A percentile compares a stretch with the other conserved stretches of the same genome.
Evolutionary conservation across 2,329 filamentous ascomycete species (phyloP).

Genomic region (Aspergillus sojae): DNA sequence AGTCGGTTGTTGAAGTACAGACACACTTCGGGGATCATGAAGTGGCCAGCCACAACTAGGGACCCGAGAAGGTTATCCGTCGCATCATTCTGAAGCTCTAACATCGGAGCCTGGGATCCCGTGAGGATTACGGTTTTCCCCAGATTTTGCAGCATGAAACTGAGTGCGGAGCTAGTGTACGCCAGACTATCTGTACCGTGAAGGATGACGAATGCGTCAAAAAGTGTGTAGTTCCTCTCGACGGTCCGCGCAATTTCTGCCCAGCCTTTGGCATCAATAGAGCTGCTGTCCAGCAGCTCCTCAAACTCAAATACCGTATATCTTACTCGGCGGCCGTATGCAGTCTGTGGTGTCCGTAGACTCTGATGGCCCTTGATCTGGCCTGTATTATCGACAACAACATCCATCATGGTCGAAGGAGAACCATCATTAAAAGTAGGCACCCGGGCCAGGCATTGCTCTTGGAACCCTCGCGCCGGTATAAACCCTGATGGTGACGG

Average conservation of each 20-base stretch:
- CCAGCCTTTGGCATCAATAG: constrained; percentile 85
- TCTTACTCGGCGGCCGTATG: constrained; percentile 77
- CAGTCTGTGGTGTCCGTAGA: constrained; percentile 76
- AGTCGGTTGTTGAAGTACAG: constrained; percentile 92
- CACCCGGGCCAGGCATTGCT: constrained; percentile 77
- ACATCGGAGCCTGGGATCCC: constrained; percentile 81
- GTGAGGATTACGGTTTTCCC: constrained; percentile 91
- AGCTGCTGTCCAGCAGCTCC: constrained; percentile 83
- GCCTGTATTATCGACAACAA: constrained; percentile 55
- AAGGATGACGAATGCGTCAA: constrained; percentile 87
- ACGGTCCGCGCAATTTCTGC: constrained; percentile 79
- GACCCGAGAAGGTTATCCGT: constrained; percentile 88
- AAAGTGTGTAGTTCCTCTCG: constrained; percentile 80
- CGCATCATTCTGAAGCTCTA: constrained; percentile 86
- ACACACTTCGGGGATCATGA: constrained; percentile 89
- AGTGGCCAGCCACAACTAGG: constrained; percentile 86
- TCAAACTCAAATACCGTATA: constrained; percentile 85
- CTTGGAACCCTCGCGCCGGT: constrained; percentile 77
- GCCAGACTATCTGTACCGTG: constrained; percentile 89
- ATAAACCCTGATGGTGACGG: constrained; percentile 77
- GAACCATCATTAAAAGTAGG: constrained; percentile 84
- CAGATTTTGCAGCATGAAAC: constrained; percentile 89
- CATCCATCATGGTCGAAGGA: constrained; percentile 57
- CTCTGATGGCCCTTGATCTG: constrained; percentile 62
- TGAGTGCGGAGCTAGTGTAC: constrained; percentile 86